Conservation (phyloP, 306 rosid genomes). For the Luffa acutangula region DNA sequence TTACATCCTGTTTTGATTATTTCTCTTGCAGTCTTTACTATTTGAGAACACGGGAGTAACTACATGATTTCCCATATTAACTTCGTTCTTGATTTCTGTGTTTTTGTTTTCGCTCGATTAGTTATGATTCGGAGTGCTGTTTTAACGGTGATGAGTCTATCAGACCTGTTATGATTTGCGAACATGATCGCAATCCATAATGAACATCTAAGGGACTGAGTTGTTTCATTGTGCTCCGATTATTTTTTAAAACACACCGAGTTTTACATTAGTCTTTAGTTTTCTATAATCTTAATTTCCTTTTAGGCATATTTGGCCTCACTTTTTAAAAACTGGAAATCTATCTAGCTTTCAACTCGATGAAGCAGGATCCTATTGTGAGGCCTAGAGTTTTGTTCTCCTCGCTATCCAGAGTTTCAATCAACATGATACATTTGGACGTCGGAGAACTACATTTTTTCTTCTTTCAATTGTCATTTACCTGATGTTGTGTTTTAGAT, state of each 20-base stretch:
- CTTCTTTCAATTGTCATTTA: neutral
- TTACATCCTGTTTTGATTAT: slow-evolving; percentile 20
- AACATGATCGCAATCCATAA: slow-evolving; percentile 55
- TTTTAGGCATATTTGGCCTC: neutral
- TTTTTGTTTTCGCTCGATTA: neutral
- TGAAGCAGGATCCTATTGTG: neutral
- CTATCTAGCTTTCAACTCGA: neutral
- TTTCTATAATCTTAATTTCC: too few relatives aligned
- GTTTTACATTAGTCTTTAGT: neutral
- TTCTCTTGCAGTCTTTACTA: slow-evolving; percentile 6
- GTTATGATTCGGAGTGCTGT: neutral
- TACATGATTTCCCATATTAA: slow-evolving; percentile 9
- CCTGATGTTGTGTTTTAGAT: neutral
- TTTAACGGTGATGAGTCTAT: slow-evolving; percentile 50
- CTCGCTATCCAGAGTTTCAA: slow-evolving; percentile 8
- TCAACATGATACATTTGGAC: neutral
- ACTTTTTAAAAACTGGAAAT: neutral
- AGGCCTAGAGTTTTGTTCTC: neutral
- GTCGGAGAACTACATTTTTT: neutral
- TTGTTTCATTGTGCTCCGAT: neutral
- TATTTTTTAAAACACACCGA: neutral
- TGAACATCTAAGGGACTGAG: slow-evolving; percentile 99
- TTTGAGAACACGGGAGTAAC: slow-evolving; percentile 30
- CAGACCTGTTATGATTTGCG: slow-evolving; percentile 96
- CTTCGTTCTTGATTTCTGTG: neutral